phyloP scores from a whole-genome alignment of 2,329 filamentous ascomycete species.

The Bipolaris victoriae region DNA sequence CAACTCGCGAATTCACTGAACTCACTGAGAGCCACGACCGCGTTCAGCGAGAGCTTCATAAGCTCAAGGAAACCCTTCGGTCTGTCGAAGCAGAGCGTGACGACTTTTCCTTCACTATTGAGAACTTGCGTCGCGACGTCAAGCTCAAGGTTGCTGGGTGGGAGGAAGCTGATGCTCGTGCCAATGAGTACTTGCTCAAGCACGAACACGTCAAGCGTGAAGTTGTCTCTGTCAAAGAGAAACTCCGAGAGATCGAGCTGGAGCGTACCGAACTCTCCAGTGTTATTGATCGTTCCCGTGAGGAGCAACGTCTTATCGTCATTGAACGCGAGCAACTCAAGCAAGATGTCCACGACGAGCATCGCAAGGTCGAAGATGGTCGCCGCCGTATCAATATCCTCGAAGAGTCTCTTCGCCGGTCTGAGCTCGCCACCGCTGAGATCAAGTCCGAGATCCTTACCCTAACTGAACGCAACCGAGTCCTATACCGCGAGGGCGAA shows the following conservation, averaged over 20 bases:
- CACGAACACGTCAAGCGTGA: conserved; percentile 35
- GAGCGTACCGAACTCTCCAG: conserved; percentile 29
- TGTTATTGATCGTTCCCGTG: conserved; percentile 22
- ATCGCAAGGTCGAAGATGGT: conserved; percentile 21
- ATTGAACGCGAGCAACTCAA: conserved; percentile 34
- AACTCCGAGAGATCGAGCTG: conserved; percentile 25
- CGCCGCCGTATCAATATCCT: conserved; percentile 26
- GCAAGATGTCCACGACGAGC: conserved; percentile 30
- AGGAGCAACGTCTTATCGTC: conserved; percentile 28
- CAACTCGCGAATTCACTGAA: conserved; percentile 29
- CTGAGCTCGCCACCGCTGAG: conserved; percentile 22
- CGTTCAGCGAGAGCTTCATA: conserved; percentile 28
- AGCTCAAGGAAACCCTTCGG: conserved; percentile 30
- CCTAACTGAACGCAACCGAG: conserved; percentile 28
- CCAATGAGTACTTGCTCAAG: conserved; percentile 27
- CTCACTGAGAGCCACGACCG: conserved; percentile 32
- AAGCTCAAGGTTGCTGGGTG: conserved; percentile 26
- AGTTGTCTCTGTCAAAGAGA: conserved; percentile 32
- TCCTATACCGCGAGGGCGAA: conserved; percentile 25
- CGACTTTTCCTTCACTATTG: conserved; percentile 27
- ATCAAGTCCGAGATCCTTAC: conserved; percentile 24
- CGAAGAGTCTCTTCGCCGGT: conserved; percentile 31
- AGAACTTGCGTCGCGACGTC: conserved; percentile 30
- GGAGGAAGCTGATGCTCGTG: conserved; percentile 32
- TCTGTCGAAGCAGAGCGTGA: conserved; percentile 30